Conservation (phyloP, 2,329 filamentous ascomycete species). For the Thermomyces lanuginosus region DNA sequence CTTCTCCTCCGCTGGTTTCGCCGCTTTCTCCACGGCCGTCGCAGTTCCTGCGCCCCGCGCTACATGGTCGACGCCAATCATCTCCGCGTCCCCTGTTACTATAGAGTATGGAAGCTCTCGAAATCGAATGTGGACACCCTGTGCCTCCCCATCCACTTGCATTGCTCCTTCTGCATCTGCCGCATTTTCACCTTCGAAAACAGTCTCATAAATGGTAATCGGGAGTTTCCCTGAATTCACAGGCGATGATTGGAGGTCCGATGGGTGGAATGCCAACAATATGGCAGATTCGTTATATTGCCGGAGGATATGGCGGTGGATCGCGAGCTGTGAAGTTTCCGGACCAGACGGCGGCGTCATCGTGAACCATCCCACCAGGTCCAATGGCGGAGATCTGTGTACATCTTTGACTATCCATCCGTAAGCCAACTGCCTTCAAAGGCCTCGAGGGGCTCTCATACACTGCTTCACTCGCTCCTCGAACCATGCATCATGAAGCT, state of each 20-base stretch:
- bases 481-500: conserved; percentile 59
- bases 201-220: conserved; percentile 77
- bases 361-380: conserved; percentile 87
- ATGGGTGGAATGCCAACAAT: conserved; percentile 72
- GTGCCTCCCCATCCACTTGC: conserved; percentile 52
- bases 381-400: conserved; percentile 66
- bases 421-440: not conserved
- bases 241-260: conserved; percentile 33
- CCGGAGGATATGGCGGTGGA: conserved; percentile 62
- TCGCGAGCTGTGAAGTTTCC: conserved; percentile 45
- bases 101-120: conserved; percentile 71
- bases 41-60: conserved; percentile 72
- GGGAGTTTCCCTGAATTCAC: conserved; percentile 65
- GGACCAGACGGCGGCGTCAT: conserved; percentile 59
- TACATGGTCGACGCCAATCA: conserved; percentile 93
- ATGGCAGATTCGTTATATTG: conserved; percentile 72
- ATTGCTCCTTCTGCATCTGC: conserved; percentile 45
- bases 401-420: conserved; percentile 59
- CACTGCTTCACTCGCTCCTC: conserved; percentile 65
- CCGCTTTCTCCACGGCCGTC: conserved; percentile 36
- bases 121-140: conserved; percentile 52
- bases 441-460: conserved; percentile 30
- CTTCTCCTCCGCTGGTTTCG: conserved; percentile 20
- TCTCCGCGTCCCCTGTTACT: conserved; percentile 89
- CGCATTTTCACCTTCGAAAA: conserved; percentile 52